Base-by-base conservation (phyloP, 2,329 filamentous ascomycete genomes). In the Penicillium sp. region DNA sequence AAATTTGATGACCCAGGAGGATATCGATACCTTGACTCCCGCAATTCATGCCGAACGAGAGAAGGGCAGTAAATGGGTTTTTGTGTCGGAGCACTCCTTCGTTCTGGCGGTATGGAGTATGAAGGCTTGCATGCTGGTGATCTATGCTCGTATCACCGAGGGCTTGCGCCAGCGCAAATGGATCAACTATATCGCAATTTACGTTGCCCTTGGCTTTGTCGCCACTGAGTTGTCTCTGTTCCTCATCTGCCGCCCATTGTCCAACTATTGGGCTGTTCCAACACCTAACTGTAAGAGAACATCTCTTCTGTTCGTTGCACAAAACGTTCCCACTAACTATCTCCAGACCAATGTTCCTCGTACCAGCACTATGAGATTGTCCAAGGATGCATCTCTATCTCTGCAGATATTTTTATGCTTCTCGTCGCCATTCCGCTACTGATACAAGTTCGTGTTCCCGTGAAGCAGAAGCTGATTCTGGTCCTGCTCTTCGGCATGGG, bases 11-110 rank as follows among this genome's bases (percentile, higher is more conserved):
- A 73, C 80, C 15, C 75, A 78, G 0, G 68, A 75, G 13, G 73
- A 83, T 23, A 66, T 69, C 0, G 61, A 67, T 0, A 54, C 64
- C 3, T 69, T 86, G 41, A 83, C 82, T 0, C 72, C 77, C 0
- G 55, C 70, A 0, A 74, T 73, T 29, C 75, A 78, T 40, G 60
- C 56, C 3, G 69, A 75, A 26, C 72, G 82, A 42, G 64, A 72
- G 0, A 70, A 66, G 30, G 84, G 84, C 9, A 85, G 82, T 39
- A 87, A 87, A 74, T 79, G 84, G 72, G 83, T 86, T 1, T 73
- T 86, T 30, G 78, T 85, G 7, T 80, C 82, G 2, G 84, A 87
- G 58, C 76, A 86, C 67, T 78, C 80, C 61, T 87, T 88, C 72
- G 73, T 86, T 15, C 72, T 84, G n/a, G 66, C 68, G 3, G 65